Evolutionary conservation across 208 protist species (phyloP).

Genomic region (Entamoeba histolytica): DNA sequence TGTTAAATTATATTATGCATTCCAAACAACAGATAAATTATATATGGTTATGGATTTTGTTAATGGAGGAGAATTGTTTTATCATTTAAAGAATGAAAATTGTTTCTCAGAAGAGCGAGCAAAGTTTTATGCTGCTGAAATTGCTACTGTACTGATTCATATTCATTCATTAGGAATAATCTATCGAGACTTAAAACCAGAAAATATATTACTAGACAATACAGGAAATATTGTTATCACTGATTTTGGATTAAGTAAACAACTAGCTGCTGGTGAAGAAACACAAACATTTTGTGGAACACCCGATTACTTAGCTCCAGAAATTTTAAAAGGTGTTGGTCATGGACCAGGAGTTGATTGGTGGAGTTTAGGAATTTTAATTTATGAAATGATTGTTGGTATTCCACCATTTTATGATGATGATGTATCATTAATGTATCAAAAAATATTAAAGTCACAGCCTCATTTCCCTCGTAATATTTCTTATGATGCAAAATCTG

Average conservation of each 20-base stretch:
- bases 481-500: neutral
- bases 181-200: conserved; percentile 38
- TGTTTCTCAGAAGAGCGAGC: neutral
- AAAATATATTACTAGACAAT: conserved; percentile 33
- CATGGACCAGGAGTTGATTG: conserved; percentile 79
- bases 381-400: conserved; percentile 60
- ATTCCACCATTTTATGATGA: conserved; percentile 49
- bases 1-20: conserved; percentile 39
- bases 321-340: conserved; percentile 63
- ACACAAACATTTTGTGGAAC: conserved; percentile 14
- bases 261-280: neutral
- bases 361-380: conserved; percentile 74
- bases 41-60: conserved; percentile 44
- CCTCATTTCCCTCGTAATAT: conserved; percentile 46
- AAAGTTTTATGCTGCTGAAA: conserved; percentile 35
- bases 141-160: conserved; percentile 35
- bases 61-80: conserved; percentile 42
- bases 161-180: conserved; percentile 29
- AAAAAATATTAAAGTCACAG: conserved; percentile 55
- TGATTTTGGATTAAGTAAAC: neutral
- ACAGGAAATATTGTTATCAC: conserved; percentile 35
- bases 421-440: conserved; percentile 52
- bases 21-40: conserved; percentile 42
- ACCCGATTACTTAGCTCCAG: conserved; percentile 40
- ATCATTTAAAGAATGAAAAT: conserved; percentile 26